Evolutionary conservation across 1,284 basidiomycete genomes (phyloP), one percentile per base, ranked within the genome.

Genomic region (Mrakiaceae sp.): DNA sequence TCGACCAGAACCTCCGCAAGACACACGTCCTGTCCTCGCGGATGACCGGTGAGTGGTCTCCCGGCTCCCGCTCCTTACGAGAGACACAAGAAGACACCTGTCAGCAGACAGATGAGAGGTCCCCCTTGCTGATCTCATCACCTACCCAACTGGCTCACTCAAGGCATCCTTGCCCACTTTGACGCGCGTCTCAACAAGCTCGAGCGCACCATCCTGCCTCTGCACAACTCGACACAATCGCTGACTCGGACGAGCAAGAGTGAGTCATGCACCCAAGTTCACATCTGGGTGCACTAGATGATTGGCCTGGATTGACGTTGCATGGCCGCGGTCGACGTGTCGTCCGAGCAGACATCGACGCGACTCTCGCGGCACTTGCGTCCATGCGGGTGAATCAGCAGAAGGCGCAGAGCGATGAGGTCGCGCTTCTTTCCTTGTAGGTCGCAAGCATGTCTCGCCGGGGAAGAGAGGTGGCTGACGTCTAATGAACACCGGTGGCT

Each of bases 1-100:
- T 66, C 11, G 65, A 66, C 44, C 65, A 63, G 27, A 66, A 66
- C 47, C 62, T 66, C 39, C 58, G 52, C 9, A 66, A 66, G 65
- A 66, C 65, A 12, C 65, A 66, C 53, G 47, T 52, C 4, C 42
- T 66, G 10, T 57, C 53, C 27, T 57, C 64, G 7, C 53, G 64
- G 52, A 65, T 65, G 64, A 62, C 64, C 10, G 64, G 64, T 65
- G 6, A 7, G 55, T 51, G 9, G 10, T 6, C 12, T 48, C 58
- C 50, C 16, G n/a, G n/a, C 5, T 9, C 44, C 27, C 47, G 14
- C 10, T 59, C 4, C n/a, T 50, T 10, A 27, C 27, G 2, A 27
- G 27, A 27, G 27, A 48, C 5, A 42, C n/a, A 42, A 7, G 55
- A 6, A 1, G 8, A 9, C 4, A 7, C 1, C 27, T 44, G 43